Conservation (phyloP, 805 yeast species). For the Candida piceae region DNA sequence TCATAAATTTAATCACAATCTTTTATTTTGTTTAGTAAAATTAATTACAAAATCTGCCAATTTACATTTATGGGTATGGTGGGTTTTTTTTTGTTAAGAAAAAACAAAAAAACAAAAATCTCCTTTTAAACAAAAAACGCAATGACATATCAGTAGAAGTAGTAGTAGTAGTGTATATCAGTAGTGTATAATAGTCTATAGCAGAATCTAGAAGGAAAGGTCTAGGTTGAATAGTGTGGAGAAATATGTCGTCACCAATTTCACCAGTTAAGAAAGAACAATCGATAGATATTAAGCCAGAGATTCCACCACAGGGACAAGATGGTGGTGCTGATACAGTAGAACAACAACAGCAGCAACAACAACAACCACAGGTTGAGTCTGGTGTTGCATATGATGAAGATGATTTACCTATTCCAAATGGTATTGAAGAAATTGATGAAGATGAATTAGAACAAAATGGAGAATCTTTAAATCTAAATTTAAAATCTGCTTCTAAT, state of each 20-base stretch:
- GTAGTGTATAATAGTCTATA: too few relatives aligned
- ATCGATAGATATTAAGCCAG: background rate
- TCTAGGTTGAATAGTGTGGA: too few relatives aligned
- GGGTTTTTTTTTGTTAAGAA: too few relatives aligned
- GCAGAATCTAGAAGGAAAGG: too few relatives aligned
- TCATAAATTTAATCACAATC: too few relatives aligned
- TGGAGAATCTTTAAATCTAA: slow-evolving; percentile 74
- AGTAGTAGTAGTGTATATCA: too few relatives aligned
- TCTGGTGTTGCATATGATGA: slow-evolving; percentile 25
- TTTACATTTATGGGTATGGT: background rate
- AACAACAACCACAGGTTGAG: background rate
- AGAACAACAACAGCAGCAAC: background rate
- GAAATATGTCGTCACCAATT: too few relatives aligned
- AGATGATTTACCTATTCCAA: slow-evolving; percentile 29
- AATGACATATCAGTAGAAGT: too few relatives aligned
- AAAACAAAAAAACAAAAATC: too few relatives aligned
- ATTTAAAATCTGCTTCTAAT: slow-evolving; percentile 53
- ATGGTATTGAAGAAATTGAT: slow-evolving; percentile 31
- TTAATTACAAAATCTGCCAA: background rate
- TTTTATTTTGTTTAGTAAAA: background rate
- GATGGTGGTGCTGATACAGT: background rate
- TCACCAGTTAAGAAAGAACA: background rate
- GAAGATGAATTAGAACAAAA: slow-evolving; percentile 33
- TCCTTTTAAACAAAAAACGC: background rate
- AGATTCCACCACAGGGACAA: background rate